Base-by-base conservation (phyloP, 441 rosid genomes). In the Pelargonium cotyledonis region DNA sequence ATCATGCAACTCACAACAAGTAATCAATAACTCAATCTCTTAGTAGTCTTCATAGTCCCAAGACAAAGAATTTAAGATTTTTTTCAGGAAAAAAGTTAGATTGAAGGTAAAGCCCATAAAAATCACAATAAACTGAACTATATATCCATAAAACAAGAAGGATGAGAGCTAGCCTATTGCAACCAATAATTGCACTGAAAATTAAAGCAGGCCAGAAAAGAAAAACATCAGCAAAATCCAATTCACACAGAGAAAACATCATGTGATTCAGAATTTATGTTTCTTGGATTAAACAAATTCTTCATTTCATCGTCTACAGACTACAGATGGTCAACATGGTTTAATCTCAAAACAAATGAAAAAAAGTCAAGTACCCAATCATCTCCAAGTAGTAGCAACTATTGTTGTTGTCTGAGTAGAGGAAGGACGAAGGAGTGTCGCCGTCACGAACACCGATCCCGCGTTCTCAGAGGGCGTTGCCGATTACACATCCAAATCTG, bases 271-370 rank as follows among this genome's bases (percentile, higher is more conserved):
- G 63, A 41, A 65, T 7, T 40, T 15, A 65, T 67, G 57, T 53
- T 43, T 23, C 44, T 12, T 69, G 67, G 71, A 51, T 3, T 51
- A 16, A 51, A 77, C 31, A 38, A 41, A 18, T 70, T 19, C 55
- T 15, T 49, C 55, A 49, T 4, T 11, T 49, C 55, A 49, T n/a
- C 55, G 0, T 49, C 55, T 11, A 49, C 55, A 1, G 58, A 51
- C 8, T 26, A 26, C 2, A 26, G 29, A 26, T 26, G 67, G 68
- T 66, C 73, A 70, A 68, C 67, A 65, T 19, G 55, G 26, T 66
- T 69, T 18, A 15, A 46, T 12, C 53, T 8, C 14, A 46, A 46
- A 46, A 46, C 2, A 12, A 46, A 46, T 12, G 15, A 51, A 51
- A 51, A 51, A 51, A 51, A 26, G 29, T 26, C 29, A 26, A 26